Conservation (phyloP, 1,284 basidiomycete genomes). For the Pyrrhoderma noxium region DNA sequence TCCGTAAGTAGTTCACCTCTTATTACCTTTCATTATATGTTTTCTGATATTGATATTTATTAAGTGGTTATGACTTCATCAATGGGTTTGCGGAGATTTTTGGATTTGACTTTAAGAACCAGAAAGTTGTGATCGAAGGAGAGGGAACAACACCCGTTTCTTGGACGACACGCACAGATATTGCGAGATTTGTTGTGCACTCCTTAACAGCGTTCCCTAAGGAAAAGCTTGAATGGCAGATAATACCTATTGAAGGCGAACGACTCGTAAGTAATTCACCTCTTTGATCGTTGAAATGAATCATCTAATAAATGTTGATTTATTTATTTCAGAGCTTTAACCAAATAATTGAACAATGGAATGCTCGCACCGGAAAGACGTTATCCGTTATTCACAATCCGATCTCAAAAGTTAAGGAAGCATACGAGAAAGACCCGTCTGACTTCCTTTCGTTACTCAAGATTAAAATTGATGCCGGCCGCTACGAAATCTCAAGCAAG, state of each 20-base stretch:
- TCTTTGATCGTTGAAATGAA: too few relatives aligned
- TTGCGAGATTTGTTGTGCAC: conserved; percentile 31
- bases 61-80: too few relatives aligned
- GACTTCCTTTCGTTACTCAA: conserved; percentile 2
- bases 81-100: conserved; percentile 20
- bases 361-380: conserved; percentile 4
- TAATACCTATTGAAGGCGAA: conserved; percentile 34
- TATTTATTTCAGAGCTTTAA: not conserved
- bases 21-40: too few relatives aligned
- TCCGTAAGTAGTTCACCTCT: too few relatives aligned
- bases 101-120: conserved; percentile 21
- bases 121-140: conserved; percentile 30
- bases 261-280: conserved; percentile 20
- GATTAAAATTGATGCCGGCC: conserved; percentile 1
- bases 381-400: conserved; percentile 5
- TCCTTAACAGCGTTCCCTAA: conserved; percentile 28
- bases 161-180: conserved; percentile 29
- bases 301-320: too few relatives aligned
- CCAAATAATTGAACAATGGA: conserved; percentile 1
- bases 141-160: conserved; percentile 27
- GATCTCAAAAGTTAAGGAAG: conserved; percentile 5
- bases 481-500: conserved; percentile 1
- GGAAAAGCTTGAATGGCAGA: conserved; percentile 25
- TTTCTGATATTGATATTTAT: not conserved
- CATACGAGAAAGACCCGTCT: conserved; percentile 5